phyloP scores from a whole-genome alignment of 306 rosid genomes.

The Leucaena leucocephala region DNA sequence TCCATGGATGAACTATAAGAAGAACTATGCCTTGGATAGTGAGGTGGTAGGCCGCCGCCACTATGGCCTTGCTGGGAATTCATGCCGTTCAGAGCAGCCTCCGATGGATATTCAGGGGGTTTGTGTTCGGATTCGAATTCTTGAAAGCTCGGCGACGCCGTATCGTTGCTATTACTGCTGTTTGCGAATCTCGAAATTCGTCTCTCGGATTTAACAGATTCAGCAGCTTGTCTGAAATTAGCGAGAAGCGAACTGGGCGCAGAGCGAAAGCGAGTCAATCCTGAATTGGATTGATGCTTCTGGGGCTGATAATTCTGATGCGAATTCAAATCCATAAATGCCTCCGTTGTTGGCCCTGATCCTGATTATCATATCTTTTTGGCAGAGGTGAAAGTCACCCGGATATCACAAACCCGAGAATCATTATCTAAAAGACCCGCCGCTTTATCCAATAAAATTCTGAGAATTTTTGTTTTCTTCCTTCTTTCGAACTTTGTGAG shows the following conservation, averaged over 20 bases:
- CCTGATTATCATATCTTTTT: not conserved
- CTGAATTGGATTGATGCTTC: conserved; percentile 50
- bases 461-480: conserved; percentile 34
- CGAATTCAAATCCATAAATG: conserved; percentile 65
- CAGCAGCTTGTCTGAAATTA: conserved; percentile 40
- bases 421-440: conserved; percentile 39
- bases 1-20: conserved; percentile 40
- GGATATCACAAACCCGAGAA: conserved; percentile 37
- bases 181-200: conserved; percentile 52
- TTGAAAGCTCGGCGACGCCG: conserved; percentile 43
- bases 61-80: conserved; percentile 50
- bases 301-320: conserved; percentile 46
- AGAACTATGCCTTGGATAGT: conserved; percentile 57
- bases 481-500: conserved; percentile 41
- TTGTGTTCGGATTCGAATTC: conserved; percentile 53
- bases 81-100: conserved; percentile 40
- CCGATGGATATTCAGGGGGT: conserved; percentile 19
- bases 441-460: conserved; percentile 44
- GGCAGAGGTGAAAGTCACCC: conserved; percentile 38
- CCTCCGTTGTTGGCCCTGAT: conserved; percentile 10
- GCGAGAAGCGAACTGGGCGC: conserved; percentile 68
- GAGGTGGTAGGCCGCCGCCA: conserved; percentile 57
- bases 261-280: conserved; percentile 83
- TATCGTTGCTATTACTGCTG: conserved; percentile 28
- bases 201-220: conserved; percentile 36